Evolutionary conservation across 768 basidiomycete genomes (phyloP), one percentile per base, ranked within the genome.

Genomic region (Leccinum subgranulosum): DNA sequence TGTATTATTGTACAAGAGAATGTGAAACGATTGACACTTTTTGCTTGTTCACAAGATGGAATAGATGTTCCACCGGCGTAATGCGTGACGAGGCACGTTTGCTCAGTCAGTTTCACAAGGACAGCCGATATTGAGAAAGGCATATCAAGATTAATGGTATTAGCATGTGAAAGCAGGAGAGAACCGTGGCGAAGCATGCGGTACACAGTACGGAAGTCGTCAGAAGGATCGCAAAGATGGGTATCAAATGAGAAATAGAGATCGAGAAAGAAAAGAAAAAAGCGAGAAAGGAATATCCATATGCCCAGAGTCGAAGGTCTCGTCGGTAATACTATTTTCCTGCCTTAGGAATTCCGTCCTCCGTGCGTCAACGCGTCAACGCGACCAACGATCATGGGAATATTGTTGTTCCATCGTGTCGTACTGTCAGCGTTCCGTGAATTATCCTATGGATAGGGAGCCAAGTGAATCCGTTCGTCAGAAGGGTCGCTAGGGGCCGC

Each of bases 391-490:
- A 9, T 6, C 28, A 43, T 6, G 17, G 39, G 27, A 6, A 50
- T 58, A 67, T 23, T 25, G 45, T 23, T 25, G 45, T 19, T 8
- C 10, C 11, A 57, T 23, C n/a, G 36, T 28, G 31, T 56, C 41
- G 21, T 21, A 41, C 58, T 68, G 11, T 58, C 55, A 4, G 54
- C 25, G 8, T 31, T 60, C 36, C 36, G 57, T 12, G 31, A 6
- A 10, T 68, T 53, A 23, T 17, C 46, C 28, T 66, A 70, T 10
- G 64, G 61, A 50, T 79, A 79, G 29, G 76, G 71, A 49, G 77
- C 71, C 60, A 79, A 69, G 46, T 69, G 70, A 49, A 78, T 71
- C 43, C 73, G 71, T 64, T 79, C 78, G 52, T 77, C 78, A 21
- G 58, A 50, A 45, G 61, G 54, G 54, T 57, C 56, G 27, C 41